Percentiles rank a stretch among this genome's conserved stretches.
Evolutionary conservation across 768 basidiomycete species (phyloP).

Genomic region (Suillus plorans): DNA sequence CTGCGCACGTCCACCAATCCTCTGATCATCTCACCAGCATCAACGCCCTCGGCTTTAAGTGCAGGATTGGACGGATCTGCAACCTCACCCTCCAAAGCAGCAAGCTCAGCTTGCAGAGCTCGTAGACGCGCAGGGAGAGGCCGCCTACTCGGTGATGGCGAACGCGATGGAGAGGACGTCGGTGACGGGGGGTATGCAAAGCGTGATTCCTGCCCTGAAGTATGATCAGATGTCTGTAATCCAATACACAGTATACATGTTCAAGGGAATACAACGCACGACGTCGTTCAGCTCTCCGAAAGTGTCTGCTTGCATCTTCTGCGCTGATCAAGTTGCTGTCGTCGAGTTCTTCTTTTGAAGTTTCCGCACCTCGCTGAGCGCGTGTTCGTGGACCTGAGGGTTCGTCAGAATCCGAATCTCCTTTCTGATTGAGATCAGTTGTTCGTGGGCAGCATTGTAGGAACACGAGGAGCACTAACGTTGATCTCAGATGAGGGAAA

Average conservation of each 20-base stretch:
- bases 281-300: slow-evolving; percentile 69
- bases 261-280: slow-evolving; percentile 33
- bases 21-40: slow-evolving; percentile 74
- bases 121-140: slow-evolving; percentile 62
- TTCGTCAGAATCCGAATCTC: slow-evolving; percentile 71
- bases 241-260: not conserved
- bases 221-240: not conserved
- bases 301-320: slow-evolving; percentile 68
- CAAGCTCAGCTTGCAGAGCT: slow-evolving; percentile 73
- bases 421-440: slow-evolving; percentile 42
- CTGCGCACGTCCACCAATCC: slow-evolving; percentile 75
- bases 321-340: slow-evolving; percentile 58
- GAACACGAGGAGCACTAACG: slow-evolving; percentile 37
- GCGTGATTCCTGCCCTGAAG: slow-evolving; percentile 53
- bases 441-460: not conserved
- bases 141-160: slow-evolving; percentile 29
- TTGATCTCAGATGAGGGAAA: slow-evolving; percentile 51
- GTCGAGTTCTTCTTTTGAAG: slow-evolving; percentile 67
- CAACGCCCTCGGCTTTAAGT: slow-evolving; percentile 59
- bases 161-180: slow-evolving; percentile 38
- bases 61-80: slow-evolving; percentile 76
- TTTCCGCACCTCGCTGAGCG: slow-evolving; percentile 30
- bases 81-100: slow-evolving; percentile 79
- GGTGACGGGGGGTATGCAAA: slow-evolving; percentile 74
- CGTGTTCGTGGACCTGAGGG: slow-evolving; percentile 38